phyloP scores from a whole-genome alignment of 2,329 filamentous ascomycete species.

The Aspergillus tubingensis region DNA sequence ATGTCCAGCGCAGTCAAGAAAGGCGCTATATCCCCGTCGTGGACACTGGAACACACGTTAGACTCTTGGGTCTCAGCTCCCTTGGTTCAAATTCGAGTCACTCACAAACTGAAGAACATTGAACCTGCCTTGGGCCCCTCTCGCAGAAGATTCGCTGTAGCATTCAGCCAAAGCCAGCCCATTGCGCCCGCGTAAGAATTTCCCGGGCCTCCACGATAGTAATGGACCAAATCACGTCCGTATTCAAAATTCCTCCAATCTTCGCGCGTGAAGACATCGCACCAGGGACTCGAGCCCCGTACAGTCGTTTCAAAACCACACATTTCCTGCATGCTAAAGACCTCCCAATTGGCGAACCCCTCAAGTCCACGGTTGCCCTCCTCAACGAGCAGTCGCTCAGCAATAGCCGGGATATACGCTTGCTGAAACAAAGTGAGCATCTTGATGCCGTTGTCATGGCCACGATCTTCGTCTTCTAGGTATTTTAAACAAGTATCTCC shows the following conservation, averaged over 20 bases:
- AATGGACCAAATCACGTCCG: slow-evolving; percentile 59
- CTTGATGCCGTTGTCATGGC: slow-evolving; percentile 53
- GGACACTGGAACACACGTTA: slow-evolving; percentile 41
- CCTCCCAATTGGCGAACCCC: slow-evolving; percentile 51
- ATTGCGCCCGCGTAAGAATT: slow-evolving; percentile 56
- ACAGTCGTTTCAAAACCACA: slow-evolving; percentile 61
- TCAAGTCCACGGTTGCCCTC: slow-evolving; percentile 33
- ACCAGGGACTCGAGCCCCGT: slow-evolving; percentile 58
- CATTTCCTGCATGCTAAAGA: slow-evolving; percentile 64
- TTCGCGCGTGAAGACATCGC: slow-evolving; percentile 55
- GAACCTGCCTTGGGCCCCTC: slow-evolving; percentile 48
- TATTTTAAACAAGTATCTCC: slow-evolving; percentile 50
- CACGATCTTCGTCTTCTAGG: slow-evolving; percentile 40
- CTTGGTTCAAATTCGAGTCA: slow-evolving; percentile 6
- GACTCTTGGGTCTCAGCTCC: not conserved
- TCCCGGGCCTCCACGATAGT: slow-evolving; percentile 60
- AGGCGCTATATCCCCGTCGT: slow-evolving; percentile 61
- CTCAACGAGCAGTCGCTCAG: slow-evolving; percentile 41
- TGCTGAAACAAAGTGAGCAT: slow-evolving; percentile 51
- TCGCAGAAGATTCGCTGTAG: slow-evolving; percentile 53
- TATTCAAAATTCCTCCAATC: slow-evolving; percentile 62
- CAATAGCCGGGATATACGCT: slow-evolving; percentile 52
- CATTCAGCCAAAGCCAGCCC: slow-evolving; percentile 62
- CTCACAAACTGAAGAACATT: slow-evolving; percentile 60
- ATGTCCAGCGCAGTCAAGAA: slow-evolving; percentile 57